Base-by-base conservation (phyloP, 192 early-diverging fungal species). In the Martensiomyces pterosporus region DNA sequence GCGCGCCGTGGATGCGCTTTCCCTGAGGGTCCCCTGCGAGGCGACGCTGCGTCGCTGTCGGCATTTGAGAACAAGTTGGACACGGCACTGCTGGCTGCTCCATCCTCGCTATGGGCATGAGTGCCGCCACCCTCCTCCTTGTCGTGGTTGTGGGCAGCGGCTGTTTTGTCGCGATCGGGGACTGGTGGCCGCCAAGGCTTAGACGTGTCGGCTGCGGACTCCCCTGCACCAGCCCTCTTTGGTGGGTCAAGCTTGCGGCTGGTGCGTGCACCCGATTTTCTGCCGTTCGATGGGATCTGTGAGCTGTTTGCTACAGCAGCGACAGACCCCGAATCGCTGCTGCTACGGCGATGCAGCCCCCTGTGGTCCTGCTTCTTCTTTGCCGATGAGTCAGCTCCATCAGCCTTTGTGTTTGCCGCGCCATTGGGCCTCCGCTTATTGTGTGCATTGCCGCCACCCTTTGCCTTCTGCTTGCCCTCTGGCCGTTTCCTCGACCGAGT, bases 211-310 rank as follows among this genome's bases (percentile, higher is more conserved):
- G 45, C 47, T 45, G 49, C 39, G 12, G n/a, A n/a, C n/a, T n/a
- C n/a, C n/a, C n/a, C n/a, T n/a, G n/a, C n/a, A n/a, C n/a, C n/a
- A n/a, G n/a, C n/a, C n/a, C n/a, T n/a, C n/a, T n/a, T n/a, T n/a
- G n/a, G n/a, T n/a, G n/a, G 52, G 16, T 67, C 71, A 15, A 74
- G 55, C 49, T 74, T 74, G 26, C 71, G 64, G 25, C 71, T 74
- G 1, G 71, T 63, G 24, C 71, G 71, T 21, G 71, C 33, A 13
- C 71, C 71, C 2, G 59, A 17, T 41, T 74, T 74, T 23, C 71
- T 47, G 15, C 71, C 71, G 36, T 74, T 74, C 4, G 64, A 44
- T 10, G 71, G 71, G 14, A 67, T 57, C 29, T 55, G 64, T 35
- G 55, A 43, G 7, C n/a, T 4, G 18, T 57, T 57, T 12, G 40